A percentile compares a stretch with the other conserved stretches of the same genome.
Conservation (phyloP, 768 basidiomycete genomes). For the Agrocybe pediades region DNA sequence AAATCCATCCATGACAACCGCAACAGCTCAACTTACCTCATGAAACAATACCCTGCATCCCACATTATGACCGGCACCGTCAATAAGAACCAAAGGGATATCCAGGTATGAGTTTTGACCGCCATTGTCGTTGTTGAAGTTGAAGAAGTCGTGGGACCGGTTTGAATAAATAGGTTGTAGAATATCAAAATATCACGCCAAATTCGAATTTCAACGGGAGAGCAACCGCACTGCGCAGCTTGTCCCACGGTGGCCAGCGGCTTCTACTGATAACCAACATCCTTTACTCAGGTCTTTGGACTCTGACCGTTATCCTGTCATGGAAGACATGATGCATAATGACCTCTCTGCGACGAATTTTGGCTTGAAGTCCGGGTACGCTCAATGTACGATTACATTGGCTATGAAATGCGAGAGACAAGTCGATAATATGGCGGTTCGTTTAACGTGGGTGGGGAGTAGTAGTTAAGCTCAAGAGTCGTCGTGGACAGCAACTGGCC, state of each 20-base stretch:
- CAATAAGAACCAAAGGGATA: conserved; percentile 70
- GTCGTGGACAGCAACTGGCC: too few relatives aligned
- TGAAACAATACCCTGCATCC: conserved; percentile 83
- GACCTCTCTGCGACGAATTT: too few relatives aligned
- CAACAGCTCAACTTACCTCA: conserved; percentile 56
- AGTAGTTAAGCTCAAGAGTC: too few relatives aligned
- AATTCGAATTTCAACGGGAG: background rate
- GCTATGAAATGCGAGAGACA: too few relatives aligned
- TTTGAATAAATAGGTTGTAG: background rate
- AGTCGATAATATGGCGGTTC: too few relatives aligned
- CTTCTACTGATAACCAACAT: background rate
- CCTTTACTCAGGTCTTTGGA: background rate
- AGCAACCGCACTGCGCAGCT: background rate
- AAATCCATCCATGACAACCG: too few relatives aligned
- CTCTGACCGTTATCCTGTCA: too few relatives aligned
- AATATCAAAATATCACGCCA: too few relatives aligned
- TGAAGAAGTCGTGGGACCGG: background rate
- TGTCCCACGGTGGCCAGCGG: background rate
- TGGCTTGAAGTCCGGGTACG: too few relatives aligned
- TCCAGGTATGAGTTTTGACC: conserved; percentile 55
- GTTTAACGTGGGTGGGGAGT: too few relatives aligned
- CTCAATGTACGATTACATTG: too few relatives aligned
- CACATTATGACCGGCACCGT: conserved; percentile 68
- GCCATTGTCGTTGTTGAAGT: conserved; percentile 36
- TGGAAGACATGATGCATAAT: too few relatives aligned